A percentile compares a stretch with the other conserved stretches of the same genome.
Evolutionary conservation across 345 rosid genomes (phyloP).

Genomic region (Mercurialis annua): DNA sequence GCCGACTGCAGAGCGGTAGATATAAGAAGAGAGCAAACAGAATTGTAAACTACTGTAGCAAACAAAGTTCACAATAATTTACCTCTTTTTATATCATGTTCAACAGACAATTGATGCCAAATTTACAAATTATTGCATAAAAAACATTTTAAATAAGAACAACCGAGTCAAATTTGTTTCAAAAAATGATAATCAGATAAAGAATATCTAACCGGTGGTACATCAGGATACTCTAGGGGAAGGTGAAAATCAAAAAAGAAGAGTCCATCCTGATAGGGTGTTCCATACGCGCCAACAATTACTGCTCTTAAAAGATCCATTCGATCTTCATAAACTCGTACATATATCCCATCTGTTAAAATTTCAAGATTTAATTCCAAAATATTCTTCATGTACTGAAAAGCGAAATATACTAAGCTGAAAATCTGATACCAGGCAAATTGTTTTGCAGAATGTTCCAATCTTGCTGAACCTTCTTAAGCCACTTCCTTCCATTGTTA

Average conservation of each 20-base stretch:
- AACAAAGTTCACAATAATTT: too few relatives aligned
- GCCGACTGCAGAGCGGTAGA: constrained; percentile 60
- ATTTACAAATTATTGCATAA: background rate
- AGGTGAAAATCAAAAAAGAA: constrained; percentile 96
- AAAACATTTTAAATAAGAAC: background rate
- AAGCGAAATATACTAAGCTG: constrained; percentile 4
- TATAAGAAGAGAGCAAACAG: background rate
- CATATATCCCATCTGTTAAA: constrained; percentile 76
- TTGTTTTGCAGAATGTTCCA: constrained; percentile 97
- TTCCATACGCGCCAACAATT: constrained; percentile 89
- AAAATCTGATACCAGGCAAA: constrained; percentile 69
- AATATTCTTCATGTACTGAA: background rate
- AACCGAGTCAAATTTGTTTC: background rate
- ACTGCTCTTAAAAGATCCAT: constrained; percentile 96
- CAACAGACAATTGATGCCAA: background rate
- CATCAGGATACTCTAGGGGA: constrained; percentile 80
- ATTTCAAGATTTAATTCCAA: constrained; percentile 13
- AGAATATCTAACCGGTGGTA: constrained; percentile 69
- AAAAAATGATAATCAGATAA: background rate
- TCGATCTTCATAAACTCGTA: constrained; percentile 85
- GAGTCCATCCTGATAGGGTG: constrained; percentile 99
- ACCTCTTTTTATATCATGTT: too few relatives aligned
- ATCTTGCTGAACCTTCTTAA: constrained; percentile 94
- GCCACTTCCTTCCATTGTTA: constrained; percentile 77
- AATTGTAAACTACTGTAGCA: too few relatives aligned